Conservation (phyloP, 2,329 filamentous ascomycete genomes). For the Sodiomyces alkalinus region DNA sequence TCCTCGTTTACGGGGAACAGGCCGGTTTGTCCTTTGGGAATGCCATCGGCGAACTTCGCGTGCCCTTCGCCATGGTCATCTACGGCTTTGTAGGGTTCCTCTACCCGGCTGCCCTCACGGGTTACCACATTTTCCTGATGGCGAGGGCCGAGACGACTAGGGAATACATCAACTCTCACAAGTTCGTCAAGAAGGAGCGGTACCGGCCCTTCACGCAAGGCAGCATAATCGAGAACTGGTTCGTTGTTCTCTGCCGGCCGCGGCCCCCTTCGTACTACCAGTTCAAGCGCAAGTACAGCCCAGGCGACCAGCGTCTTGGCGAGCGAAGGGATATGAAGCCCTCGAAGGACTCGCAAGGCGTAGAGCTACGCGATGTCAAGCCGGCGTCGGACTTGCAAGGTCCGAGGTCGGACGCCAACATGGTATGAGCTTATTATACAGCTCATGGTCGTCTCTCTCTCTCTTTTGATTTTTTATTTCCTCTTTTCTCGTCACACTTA, state of each 20-base stretch:
- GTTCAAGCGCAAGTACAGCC: slow-evolving; percentile 63
- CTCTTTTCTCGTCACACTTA: too few species aligned
- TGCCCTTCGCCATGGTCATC: slow-evolving; percentile 79
- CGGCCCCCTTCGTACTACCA: slow-evolving; percentile 76
- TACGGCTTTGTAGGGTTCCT: slow-evolving; percentile 60
- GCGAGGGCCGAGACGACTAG: slow-evolving; percentile 85
- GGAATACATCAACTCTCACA: slow-evolving; percentile 91
- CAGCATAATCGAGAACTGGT: slow-evolving; percentile 60
- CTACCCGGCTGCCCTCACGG: slow-evolving; percentile 72
- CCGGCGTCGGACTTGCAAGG: slow-evolving; percentile 36
- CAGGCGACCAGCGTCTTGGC: slow-evolving; percentile 76
- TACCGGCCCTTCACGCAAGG: slow-evolving; percentile 82
- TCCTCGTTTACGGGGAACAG: slow-evolving; percentile 54
- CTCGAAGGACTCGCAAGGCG: slow-evolving; percentile 34
- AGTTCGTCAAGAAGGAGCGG: slow-evolving; percentile 82
- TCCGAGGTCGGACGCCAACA: slow-evolving; percentile 22
- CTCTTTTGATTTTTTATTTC: too few species aligned
- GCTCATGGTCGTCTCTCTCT: too few species aligned
- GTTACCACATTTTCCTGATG: slow-evolving; percentile 86
- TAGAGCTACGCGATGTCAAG: slow-evolving; percentile 60
- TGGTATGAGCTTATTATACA: too few species aligned
- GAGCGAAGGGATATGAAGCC: slow-evolving; percentile 22
- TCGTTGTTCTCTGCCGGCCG: slow-evolving; percentile 67
- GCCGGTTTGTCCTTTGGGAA: slow-evolving; percentile 51
- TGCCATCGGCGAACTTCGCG: slow-evolving; percentile 55